Evolutionary conservation across 2,329 filamentous ascomycete genomes (phyloP).

Genomic region (Venturia effusa): DNA sequence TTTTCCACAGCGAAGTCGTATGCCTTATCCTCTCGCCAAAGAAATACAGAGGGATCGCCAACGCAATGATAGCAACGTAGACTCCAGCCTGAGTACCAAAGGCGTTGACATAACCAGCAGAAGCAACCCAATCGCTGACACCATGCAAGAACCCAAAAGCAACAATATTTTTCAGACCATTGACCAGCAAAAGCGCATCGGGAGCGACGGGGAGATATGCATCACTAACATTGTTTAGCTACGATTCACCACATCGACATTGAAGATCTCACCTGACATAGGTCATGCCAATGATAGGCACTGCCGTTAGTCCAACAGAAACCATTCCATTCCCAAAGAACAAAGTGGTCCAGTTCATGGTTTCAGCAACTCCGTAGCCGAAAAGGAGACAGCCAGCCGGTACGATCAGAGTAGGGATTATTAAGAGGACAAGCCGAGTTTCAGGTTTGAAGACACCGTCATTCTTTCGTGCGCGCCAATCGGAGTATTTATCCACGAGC

Average conservation of each 20-base stretch:
- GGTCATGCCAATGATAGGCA: slow-evolving; percentile 24
- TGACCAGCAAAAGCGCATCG: slow-evolving; percentile 13
- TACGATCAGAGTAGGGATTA: slow-evolving; percentile 38
- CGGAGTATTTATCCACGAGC: slow-evolving; percentile 62
- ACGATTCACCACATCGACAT: background rate
- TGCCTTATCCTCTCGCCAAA: slow-evolving; percentile 25
- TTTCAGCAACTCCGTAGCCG: slow-evolving; percentile 33
- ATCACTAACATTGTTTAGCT: background rate
- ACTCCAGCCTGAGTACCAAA: slow-evolving; percentile 30
- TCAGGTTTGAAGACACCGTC: slow-evolving; percentile 82
- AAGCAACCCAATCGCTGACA: slow-evolving; percentile 31
- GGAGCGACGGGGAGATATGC: slow-evolving; percentile 6
- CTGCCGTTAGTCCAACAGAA: slow-evolving; percentile 15
- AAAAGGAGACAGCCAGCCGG: slow-evolving; percentile 36
- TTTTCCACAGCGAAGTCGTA: slow-evolving; percentile 23
- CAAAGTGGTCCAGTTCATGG: slow-evolving; percentile 32
- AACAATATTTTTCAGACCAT: slow-evolving; percentile 35
- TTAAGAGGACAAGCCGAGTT: slow-evolving; percentile 74
- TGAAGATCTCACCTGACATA: slow-evolving; percentile 7
- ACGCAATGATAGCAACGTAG: slow-evolving; percentile 23
- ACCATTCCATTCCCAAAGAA: slow-evolving; percentile 37
- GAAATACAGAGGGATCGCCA: slow-evolving; percentile 22
- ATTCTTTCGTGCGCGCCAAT: slow-evolving; percentile 61
- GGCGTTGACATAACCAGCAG: slow-evolving; percentile 24
- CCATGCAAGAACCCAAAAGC: slow-evolving; percentile 38